Evolutionary conservation across 2,329 filamentous ascomycete species (phyloP).

Genomic region (Seiridium unicorne): DNA sequence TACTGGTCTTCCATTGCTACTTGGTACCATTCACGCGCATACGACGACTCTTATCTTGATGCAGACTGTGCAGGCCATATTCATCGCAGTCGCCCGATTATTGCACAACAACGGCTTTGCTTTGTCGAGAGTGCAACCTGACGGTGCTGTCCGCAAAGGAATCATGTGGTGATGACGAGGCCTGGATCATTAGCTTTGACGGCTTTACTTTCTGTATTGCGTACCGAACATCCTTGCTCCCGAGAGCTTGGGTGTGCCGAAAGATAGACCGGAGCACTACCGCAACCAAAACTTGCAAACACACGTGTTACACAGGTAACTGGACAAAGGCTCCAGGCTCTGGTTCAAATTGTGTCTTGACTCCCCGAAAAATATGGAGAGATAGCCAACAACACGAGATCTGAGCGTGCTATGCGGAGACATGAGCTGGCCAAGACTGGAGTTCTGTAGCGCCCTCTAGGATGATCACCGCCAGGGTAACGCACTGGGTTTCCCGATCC

Average conservation of each 20-base stretch:
- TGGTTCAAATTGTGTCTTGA: no score
- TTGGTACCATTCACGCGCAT: no score
- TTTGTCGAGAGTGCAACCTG: not conserved
- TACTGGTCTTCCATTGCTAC: not conserved
- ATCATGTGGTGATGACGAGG: not conserved
- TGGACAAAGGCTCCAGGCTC: no score
- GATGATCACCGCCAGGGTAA: not conserved
- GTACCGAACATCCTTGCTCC: not conserved
- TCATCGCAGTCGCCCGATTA: not conserved
- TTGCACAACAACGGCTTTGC: not conserved
- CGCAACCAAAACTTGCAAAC: not conserved
- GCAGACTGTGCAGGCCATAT: not conserved
- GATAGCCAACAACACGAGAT: not conserved
- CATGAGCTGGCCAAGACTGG: not conserved
- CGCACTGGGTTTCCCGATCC: not conserved
- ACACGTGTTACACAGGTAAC: no score
- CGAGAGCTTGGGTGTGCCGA: not conserved
- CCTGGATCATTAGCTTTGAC: not conserved
- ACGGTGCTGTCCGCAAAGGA: not conserved
- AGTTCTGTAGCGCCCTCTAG: not conserved
- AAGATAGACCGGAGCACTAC: not conserved
- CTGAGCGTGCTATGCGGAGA: not conserved
- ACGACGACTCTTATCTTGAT: not conserved
- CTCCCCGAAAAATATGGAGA: not conserved
- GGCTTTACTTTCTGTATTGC: constrained; percentile 1